Evolutionary conservation across 2,329 filamentous ascomycete genomes (phyloP).

Genomic region (Bipolaris cookei): DNA sequence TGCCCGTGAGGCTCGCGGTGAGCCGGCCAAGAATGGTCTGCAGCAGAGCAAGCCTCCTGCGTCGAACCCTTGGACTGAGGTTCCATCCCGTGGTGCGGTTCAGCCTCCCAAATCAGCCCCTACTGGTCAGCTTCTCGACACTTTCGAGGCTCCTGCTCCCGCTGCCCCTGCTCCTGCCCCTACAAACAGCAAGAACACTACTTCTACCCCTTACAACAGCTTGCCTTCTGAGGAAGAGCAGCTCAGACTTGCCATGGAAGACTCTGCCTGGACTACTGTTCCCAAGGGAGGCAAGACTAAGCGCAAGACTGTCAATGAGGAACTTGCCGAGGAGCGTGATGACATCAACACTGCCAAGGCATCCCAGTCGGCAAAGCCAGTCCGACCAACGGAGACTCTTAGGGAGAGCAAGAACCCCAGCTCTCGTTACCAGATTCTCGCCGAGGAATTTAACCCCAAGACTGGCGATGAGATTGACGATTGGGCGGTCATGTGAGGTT

Average conservation of each 20-base stretch:
- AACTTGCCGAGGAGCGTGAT: constrained; percentile 50
- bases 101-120: constrained; percentile 31
- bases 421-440: constrained; percentile 41
- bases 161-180: constrained; percentile 31
- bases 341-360: constrained; percentile 26
- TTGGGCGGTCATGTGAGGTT: constrained; percentile 49
- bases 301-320: constrained; percentile 56
- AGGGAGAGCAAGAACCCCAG: constrained; percentile 40
- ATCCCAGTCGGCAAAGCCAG: constrained; percentile 29
- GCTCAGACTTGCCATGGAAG: constrained; percentile 58
- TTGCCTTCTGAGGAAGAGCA: constrained; percentile 68
- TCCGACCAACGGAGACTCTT: constrained; percentile 31
- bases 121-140: constrained; percentile 55
- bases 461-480: constrained; percentile 50
- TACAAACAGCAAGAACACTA: constrained; percentile 51
- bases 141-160: constrained; percentile 52
- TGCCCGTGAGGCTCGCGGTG: constrained; percentile 81
- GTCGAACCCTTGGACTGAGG: constrained; percentile 62
- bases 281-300: constrained; percentile 61
- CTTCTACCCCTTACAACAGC: constrained; percentile 53
- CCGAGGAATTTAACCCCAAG: constrained; percentile 31
- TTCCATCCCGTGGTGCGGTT: constrained; percentile 31
- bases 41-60: constrained; percentile 55
- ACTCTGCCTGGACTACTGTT: constrained; percentile 66
- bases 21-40: constrained; percentile 79